Base-by-base conservation (phyloP, 805 yeast species). In the Wickerhamomyces chambardii region DNA sequence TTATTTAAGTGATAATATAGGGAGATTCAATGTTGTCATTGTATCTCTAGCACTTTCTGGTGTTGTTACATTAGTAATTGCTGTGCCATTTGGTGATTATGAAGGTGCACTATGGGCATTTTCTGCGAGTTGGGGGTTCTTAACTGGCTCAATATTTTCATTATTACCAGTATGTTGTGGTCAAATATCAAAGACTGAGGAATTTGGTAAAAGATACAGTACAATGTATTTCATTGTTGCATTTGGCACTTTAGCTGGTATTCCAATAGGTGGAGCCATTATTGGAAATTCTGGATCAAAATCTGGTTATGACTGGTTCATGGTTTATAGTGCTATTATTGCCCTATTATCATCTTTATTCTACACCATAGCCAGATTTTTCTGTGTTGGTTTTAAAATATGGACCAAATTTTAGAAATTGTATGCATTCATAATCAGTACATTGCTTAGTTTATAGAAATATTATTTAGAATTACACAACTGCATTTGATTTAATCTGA, bases 181-280 rank as follows among this genome's bases (percentile, higher is more conserved):
- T 1, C 75, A 74, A 37, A 73, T 76, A 28, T 69, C 77, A 15
- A 66, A 66, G 29, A 65, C 69, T 4, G 68, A 68, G 30, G 66
- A 60, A 37, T 72, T 70, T 52, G 79, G 79, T 25, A 64, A 63
- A 46, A 63, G 74, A 22, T 73, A 72, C 44, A 70, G 77, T 3
- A 68, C 76, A 5, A 68, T 75, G 56, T 78, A 76, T 49, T 69
- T 73, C 31, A 58, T 74, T 45, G 78, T 73, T 8, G 67, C 83
- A 2, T 64, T 75, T 43, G 72, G 68, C 6, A 63, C 64, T 31
- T 55, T 73, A 19, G 60, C 66, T 3, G 65, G 70, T 22, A 59
- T 73, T 26, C 78, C 78, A 4, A 56, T 67, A 16, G 69, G 75
- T 0, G 70, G 77, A 31, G 69, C 69, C 1, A 56, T 71, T 19